phyloP scores from a whole-genome alignment of 2,329 filamentous ascomycete species.

The Ophiognomonia clavigignenti-juglandacearum region DNA sequence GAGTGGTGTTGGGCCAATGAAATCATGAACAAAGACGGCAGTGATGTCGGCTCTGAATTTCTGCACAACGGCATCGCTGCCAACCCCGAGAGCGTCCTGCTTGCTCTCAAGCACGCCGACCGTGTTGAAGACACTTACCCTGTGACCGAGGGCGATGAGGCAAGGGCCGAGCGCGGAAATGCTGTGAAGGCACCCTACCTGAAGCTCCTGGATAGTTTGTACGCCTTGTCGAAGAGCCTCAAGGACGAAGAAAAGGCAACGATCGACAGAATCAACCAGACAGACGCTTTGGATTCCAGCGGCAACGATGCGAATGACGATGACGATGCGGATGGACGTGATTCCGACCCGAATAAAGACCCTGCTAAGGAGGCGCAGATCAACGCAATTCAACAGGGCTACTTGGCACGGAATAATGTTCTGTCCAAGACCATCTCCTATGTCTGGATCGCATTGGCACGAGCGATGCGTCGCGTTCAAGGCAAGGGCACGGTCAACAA shows the following conservation, averaged over 20 bases:
- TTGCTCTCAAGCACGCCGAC: slow-evolving; percentile 87
- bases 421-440: slow-evolving; percentile 85
- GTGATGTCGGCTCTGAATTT: slow-evolving; percentile 65
- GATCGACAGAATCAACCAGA: slow-evolving; percentile 52
- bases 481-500: slow-evolving; percentile 66
- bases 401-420: slow-evolving; percentile 66
- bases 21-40: slow-evolving; percentile 53
- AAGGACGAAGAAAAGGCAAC: slow-evolving; percentile 59
- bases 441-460: slow-evolving; percentile 91
- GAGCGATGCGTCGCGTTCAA: slow-evolving; percentile 90
- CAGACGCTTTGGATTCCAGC: slow-evolving; percentile 20
- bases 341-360: slow-evolving; percentile 34
- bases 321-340: slow-evolving; percentile 47
- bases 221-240: slow-evolving; percentile 72
- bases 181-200: slow-evolving; percentile 81
- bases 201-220: slow-evolving; percentile 79
- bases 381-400: slow-evolving; percentile 58
- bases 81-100: slow-evolving; percentile 88
- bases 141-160: slow-evolving; percentile 70
- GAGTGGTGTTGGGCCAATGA: slow-evolving; percentile 86
- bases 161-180: slow-evolving; percentile 68
- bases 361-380: slow-evolving; percentile 63
- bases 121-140: slow-evolving; percentile 75
- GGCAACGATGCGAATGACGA: slow-evolving; percentile 33
- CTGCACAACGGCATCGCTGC: slow-evolving; percentile 77